Conservation (phyloP, 108 stramenopile species). For the Craspedostauros australis region DNA sequence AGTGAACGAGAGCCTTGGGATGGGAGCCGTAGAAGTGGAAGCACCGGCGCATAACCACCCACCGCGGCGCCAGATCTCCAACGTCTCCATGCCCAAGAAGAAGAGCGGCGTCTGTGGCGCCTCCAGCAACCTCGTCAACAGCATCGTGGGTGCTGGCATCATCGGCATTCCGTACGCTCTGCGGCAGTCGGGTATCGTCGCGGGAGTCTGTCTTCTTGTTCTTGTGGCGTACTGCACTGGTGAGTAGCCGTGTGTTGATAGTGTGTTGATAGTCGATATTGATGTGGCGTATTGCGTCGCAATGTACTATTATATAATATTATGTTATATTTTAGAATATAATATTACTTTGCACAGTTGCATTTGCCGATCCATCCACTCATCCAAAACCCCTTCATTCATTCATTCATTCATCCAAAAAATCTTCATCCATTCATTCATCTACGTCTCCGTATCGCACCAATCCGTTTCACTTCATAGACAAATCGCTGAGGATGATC, state of each 20-base stretch:
- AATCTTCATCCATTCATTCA: background rate
- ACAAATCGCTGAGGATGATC: constrained; percentile 61
- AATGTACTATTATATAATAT: too few species aligned
- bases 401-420: background rate
- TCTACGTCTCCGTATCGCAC: background rate
- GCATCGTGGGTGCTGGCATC: constrained; percentile 83
- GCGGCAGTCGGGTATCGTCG: constrained; percentile 47
- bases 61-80: constrained; percentile 27
- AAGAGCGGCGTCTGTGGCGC: constrained; percentile 60
- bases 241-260: background rate
- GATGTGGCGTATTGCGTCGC: too few species aligned
- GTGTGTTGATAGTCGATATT: too few species aligned
- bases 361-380: too few species aligned
- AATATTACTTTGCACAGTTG: too few species aligned
- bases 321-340: too few species aligned
- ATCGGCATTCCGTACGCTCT: constrained; percentile 84
- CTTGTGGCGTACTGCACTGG: constrained; percentile 58
- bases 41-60: background rate
- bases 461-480: too few species aligned
- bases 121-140: constrained; percentile 70
- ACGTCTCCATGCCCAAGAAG: constrained; percentile 45
- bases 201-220: constrained; percentile 50
- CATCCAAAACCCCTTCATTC: too few species aligned
- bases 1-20: background rate
- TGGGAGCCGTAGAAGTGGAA: constrained; percentile 11